Base-by-base conservation (phyloP, 352 stramenopile genomes). In the Pilasporangium apinafurcum region DNA sequence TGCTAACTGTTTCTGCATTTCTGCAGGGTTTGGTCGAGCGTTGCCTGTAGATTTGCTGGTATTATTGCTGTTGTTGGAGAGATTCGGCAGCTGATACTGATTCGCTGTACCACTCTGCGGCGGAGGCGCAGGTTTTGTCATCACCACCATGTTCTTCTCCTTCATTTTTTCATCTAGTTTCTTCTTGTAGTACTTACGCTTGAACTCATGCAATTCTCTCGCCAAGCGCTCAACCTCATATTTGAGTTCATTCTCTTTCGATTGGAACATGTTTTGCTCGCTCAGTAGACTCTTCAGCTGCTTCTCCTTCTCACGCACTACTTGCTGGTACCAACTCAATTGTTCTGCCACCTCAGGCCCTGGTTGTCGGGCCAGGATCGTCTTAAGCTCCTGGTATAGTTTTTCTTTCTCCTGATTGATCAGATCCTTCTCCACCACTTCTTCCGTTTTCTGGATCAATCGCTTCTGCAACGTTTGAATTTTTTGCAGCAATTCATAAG, bases 191-290 rank as follows among this genome's bases (percentile, higher is more conserved):
- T 96, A 98, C 57, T 97, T 97, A 39, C 90, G 79, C 56, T 98
- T 98, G 54, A 96, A 93, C 39, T 98, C 93, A 44, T 96, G 80
- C 17, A 97, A 57, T 44, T 98, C 92, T 5, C 86, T 68, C 9
- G 77, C 82, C 8, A 98, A 65, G 2, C 88, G 81, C 58, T 98
- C 89, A 32, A 97, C 90, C 60, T 98, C 92, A 49, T 96, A 98
- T 50, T 97, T 97, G 50, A 97, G 89, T 49, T 98, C 92, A 52
- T 96, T 95, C 31, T 97, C 86, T 56, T 95, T 90, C 12, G 83
- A 82, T 51, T 93, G 72, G 44, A 96, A 92, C 96, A 98, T 98
- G 62, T 99, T 98, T 45, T 98, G 90, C 53, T 99, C 95, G 42
- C 79, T 91, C 24, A 96, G 83, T 64, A 99, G 90, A 16, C 90